phyloP scores from a whole-genome alignment of 2,329 filamentous ascomycete species.

The Aschersonia sp. region DNA sequence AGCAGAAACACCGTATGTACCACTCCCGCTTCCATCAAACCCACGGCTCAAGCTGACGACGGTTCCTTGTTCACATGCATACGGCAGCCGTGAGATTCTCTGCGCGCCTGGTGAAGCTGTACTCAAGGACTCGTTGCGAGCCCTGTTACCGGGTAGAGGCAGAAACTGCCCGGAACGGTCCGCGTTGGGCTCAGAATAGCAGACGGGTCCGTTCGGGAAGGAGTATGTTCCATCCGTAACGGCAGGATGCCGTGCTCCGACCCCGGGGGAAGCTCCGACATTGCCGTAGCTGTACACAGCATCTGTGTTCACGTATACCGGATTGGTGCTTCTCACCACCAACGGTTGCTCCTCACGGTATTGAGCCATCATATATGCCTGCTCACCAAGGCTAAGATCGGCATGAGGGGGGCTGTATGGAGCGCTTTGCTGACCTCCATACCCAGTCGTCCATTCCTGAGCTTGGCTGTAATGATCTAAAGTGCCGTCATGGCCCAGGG shows the following conservation, averaged over 20 bases:
- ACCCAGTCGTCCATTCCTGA: slow-evolving; percentile 10
- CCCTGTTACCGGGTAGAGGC: background rate
- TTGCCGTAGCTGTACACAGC: slow-evolving; percentile 12
- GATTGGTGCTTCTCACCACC: slow-evolving; percentile 6
- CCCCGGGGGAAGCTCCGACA: slow-evolving; percentile 5
- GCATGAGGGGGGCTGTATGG: slow-evolving; percentile 12
- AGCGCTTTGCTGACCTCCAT: slow-evolving; percentile 12
- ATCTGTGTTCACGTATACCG: slow-evolving; percentile 14
- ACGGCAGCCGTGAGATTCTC: background rate
- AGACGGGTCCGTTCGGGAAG: slow-evolving; percentile 8
- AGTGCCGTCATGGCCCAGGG: slow-evolving; percentile 1
- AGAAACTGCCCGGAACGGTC: background rate
- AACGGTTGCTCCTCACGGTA: slow-evolving; percentile 12
- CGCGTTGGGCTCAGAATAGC: slow-evolving; percentile 4
- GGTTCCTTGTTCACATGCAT: background rate
- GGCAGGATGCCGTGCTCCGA: slow-evolving; percentile 7
- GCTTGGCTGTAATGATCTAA: slow-evolving; percentile 10
- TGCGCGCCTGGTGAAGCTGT: background rate
- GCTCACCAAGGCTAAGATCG: slow-evolving; percentile 7
- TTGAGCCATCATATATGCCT: slow-evolving; percentile 11
- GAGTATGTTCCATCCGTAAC: slow-evolving; percentile 7
- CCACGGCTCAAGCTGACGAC: no score
- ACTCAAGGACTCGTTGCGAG: background rate
- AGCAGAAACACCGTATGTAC: no score
- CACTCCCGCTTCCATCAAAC: no score